Evolutionary conservation across 371 early-diverging fungal genomes (phyloP).

Genomic region (Batkoa obscura): DNA sequence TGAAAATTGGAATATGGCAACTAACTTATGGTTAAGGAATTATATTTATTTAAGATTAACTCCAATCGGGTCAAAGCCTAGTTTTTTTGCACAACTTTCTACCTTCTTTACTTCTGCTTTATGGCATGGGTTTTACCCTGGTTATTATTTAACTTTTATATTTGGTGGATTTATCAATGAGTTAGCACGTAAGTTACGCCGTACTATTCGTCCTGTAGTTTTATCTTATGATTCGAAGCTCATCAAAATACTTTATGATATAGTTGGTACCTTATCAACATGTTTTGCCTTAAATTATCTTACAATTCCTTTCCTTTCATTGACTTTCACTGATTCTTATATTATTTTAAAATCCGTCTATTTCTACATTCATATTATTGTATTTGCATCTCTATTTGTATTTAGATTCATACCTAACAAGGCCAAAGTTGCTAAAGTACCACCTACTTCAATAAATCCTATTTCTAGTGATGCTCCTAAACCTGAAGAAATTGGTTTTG

Average conservation of each 20-base stretch:
- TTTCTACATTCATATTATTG: conserved; percentile 31
- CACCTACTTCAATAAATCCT: no score
- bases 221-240: conserved; percentile 17
- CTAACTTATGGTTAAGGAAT: conserved; percentile 64
- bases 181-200: conserved; percentile 16
- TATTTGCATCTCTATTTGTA: no score
- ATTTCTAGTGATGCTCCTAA: no score
- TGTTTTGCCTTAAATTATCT: conserved; percentile 40
- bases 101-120: conserved; percentile 66
- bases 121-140: conserved; percentile 91
- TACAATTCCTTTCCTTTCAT: conserved; percentile 47
- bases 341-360: conserved; percentile 34
- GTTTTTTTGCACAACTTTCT: conserved; percentile 24
- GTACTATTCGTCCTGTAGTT: conserved; percentile 43
- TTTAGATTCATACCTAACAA: no score
- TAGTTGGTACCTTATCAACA: conserved; percentile 36
- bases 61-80: conserved; percentile 23
- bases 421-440: no score
- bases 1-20: conserved; percentile 74
- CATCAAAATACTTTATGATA: conserved; percentile 26
- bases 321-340: conserved; percentile 25
- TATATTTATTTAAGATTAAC: conserved; percentile 60
- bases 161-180: neutral
- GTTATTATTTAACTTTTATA: conserved; percentile 46
- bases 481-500: no score